These are phyloP conservation scores for Pseudogymnoascus verrucosus DNA, from an alignment of 2,329 filamentous ascomycete genomes.

Conservation along the genomic window DNA sequence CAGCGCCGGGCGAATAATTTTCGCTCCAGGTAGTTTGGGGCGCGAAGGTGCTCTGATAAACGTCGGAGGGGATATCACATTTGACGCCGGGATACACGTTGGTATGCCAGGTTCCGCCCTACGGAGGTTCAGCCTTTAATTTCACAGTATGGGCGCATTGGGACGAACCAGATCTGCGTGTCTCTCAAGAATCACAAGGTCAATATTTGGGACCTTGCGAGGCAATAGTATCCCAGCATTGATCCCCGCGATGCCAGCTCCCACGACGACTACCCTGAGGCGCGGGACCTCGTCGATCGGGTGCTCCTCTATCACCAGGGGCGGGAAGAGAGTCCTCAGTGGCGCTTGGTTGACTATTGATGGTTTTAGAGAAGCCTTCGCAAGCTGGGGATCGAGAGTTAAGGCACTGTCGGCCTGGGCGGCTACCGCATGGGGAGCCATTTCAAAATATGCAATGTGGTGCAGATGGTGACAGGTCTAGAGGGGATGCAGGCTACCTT, in stretches of 20 bases:
- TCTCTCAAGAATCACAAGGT: constrained; percentile 60
- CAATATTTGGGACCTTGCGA: constrained; percentile 56
- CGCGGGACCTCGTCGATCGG: constrained; percentile 8
- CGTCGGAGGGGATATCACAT: constrained; percentile 63
- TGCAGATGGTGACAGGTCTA: background rate
- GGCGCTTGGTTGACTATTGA: background rate
- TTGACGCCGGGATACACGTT: constrained; percentile 55
- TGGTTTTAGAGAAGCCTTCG: background rate
- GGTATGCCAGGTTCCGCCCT: constrained; percentile 45
- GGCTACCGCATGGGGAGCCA: background rate
- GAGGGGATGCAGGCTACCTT: background rate
- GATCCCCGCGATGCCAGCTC: constrained; percentile 53
- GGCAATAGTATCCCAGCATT: constrained; percentile 57
- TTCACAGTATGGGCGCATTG: background rate
- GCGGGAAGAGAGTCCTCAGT: constrained; percentile 9
- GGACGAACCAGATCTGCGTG: constrained; percentile 54
- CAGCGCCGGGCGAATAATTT: constrained; percentile 55
- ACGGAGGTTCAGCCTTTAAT: background rate
- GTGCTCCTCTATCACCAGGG: constrained; percentile 11
- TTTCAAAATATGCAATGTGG: background rate
- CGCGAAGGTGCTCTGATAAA: constrained; percentile 59
- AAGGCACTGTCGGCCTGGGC: background rate
- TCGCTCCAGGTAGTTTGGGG: constrained; percentile 61
- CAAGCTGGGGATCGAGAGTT: background rate
- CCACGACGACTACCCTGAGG: constrained; percentile 41